phyloP scores from a whole-genome alignment of 352 stramenopile genomes.

The Phytophthora hybrid region DNA sequence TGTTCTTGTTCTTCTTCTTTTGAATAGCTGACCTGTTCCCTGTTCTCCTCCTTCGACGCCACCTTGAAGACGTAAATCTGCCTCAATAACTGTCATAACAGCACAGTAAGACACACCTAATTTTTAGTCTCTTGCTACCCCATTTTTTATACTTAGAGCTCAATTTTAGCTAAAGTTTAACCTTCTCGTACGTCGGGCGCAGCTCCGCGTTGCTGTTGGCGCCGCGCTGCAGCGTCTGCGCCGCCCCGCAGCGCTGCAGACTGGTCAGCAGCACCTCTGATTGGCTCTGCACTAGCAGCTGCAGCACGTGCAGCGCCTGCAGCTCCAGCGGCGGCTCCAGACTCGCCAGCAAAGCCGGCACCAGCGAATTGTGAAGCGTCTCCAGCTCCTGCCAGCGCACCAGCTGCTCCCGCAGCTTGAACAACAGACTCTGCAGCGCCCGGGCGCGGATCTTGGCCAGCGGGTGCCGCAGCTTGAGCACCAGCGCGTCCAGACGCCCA shows the following conservation, averaged over 20 bases:
- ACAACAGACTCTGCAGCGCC: constrained; percentile 63
- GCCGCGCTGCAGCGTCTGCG: constrained; percentile 48
- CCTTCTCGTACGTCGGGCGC: constrained; percentile 55
- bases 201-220: constrained; percentile 47
- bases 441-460: constrained; percentile 66
- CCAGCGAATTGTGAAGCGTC: constrained; percentile 41
- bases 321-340: constrained; percentile 56
- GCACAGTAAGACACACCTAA: constrained; percentile 13
- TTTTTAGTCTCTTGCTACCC: constrained; percentile 6
- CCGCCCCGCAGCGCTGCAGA: constrained; percentile 48
- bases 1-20: constrained; percentile 3
- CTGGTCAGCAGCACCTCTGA: constrained; percentile 37
- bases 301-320: constrained; percentile 58
- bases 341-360: constrained; percentile 46
- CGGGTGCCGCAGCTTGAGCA: constrained; percentile 71
- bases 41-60: background rate
- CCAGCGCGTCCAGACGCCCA: constrained; percentile 43
- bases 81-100: constrained; percentile 42
- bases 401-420: constrained; percentile 75
- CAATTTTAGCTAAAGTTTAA: constrained; percentile 15
- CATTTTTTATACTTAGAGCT: background rate
- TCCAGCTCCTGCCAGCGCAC: constrained; percentile 47
- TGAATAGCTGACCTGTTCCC: background rate
- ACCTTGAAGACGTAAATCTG: constrained; percentile 50
- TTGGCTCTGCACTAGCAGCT: constrained; percentile 49